Base-by-base conservation (phyloP, 805 yeast genomes). In the Lipomyces spencermartinsiae region DNA sequence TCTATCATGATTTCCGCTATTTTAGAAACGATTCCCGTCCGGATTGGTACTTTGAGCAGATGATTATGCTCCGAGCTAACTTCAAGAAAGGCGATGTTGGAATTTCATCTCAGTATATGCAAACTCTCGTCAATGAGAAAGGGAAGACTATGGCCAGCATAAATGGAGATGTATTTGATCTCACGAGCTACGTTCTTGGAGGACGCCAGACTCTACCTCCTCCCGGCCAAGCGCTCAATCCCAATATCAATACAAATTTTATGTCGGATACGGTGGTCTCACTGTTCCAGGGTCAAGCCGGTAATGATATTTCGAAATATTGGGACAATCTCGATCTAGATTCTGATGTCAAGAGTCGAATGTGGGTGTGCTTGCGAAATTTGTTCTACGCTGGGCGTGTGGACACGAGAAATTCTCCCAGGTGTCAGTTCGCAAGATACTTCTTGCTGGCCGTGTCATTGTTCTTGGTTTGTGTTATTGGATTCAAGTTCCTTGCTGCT, bases 391-490 rank as follows among this genome's bases (percentile, higher is more conserved):
- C 79, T 53, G 83, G 83, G 6, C 78, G 77, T 60, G 72, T 81
- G 9, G 83, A 81, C 61, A 78, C 81, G 0, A 76, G 81, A 61
- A 77, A 76, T 67, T 81, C 83, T 0, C 77, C 77, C 1, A 65
- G 70, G 53, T 81, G 83, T 66, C 62, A 74, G 66, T 81, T 81
- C 75, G 83, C 83, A 0, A 75, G 82, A n/a, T 81, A 81, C 71
- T 80, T 81, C 65, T 69, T 81, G 63, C 76, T 81, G 31, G 82
- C 80, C 0, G 74, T 81, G 35, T 78, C 83, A 2, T 72, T 75
- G 60, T 77, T 80, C 66, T 78, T 81, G 49, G 82, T 79, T 4
- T 55, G 75, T 3, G 74, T 81, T 39, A 78, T 81, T 49, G 70
- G 73, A 4, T 63, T 79, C 68, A 81, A 81, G 71, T 81, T 81